Percentiles rank a stretch among this genome's conserved stretches.
Evolutionary conservation across 768 basidiomycete species (phyloP).

Genomic region (Russula emetica): DNA sequence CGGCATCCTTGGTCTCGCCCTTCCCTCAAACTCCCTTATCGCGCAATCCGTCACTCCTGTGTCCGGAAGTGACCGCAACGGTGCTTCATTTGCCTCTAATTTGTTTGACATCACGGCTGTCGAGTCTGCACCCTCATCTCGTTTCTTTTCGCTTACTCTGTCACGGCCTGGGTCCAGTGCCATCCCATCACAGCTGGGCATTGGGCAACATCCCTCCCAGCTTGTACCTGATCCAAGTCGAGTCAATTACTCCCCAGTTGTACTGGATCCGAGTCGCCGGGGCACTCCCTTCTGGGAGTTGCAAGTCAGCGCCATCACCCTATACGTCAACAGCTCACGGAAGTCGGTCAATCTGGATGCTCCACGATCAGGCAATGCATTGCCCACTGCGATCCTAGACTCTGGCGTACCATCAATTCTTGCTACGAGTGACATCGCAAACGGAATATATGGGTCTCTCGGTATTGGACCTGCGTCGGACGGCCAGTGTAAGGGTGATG

Average conservation of each 20-base stretch:
- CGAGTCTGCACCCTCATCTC: conserved; percentile 48
- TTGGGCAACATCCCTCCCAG: conserved; percentile 58
- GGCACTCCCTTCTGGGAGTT: conserved; percentile 64
- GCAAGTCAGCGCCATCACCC: conserved; percentile 51
- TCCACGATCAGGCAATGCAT: conserved; percentile 39
- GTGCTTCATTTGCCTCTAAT: conserved; percentile 64
- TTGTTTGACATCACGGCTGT: conserved; percentile 63
- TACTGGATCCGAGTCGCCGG: conserved; percentile 32
- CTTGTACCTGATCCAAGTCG: conserved; percentile 51
- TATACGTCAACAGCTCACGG: conserved; percentile 48
- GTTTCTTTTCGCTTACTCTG: conserved; percentile 65
- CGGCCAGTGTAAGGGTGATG: conserved; percentile 53
- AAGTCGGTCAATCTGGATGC: conserved; percentile 41
- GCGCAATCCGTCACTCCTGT: conserved; percentile 46
- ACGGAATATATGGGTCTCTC: conserved; percentile 74
- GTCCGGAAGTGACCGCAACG: conserved; percentile 51
- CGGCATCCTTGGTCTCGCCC: conserved; percentile 72
- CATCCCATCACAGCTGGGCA: conserved; percentile 58
- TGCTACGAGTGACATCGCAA: conserved; percentile 55
- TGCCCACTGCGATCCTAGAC: conserved; percentile 67
- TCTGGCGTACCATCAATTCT: conserved; percentile 67
- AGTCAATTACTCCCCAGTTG: conserved; percentile 48
- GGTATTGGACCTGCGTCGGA: conserved; percentile 55
- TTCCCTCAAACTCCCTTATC: conserved; percentile 69
- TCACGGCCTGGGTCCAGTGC: conserved; percentile 58